Percentiles rank a stretch among this genome's conserved stretches.
Evolutionary conservation across 805 yeast genomes (phyloP).

Genomic region (Lipomyces orientalis): DNA sequence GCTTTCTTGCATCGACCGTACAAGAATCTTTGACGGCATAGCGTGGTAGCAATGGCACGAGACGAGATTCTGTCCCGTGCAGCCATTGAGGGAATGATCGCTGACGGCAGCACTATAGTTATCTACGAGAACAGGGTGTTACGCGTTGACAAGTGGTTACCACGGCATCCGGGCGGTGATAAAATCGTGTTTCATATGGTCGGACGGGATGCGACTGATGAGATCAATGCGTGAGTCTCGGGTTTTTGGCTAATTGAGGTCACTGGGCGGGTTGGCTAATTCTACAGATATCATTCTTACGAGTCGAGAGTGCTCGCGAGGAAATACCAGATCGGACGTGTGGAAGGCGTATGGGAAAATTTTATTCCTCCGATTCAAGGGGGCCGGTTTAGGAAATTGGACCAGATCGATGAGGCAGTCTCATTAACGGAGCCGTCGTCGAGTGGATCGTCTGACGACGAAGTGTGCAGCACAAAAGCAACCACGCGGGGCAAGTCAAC

Average conservation of each 20-base stretch:
- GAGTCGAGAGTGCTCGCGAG: slow-evolving; percentile 59
- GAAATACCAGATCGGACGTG: slow-evolving; percentile 68
- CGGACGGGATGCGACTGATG: slow-evolving; percentile 90
- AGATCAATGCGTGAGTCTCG: slow-evolving; percentile 64
- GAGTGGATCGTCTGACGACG: neutral
- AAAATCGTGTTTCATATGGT: slow-evolving; percentile 82
- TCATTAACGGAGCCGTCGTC: slow-evolving; percentile 15
- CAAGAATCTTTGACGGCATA: neutral
- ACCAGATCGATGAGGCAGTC: slow-evolving; percentile 17
- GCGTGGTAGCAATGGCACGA: neutral
- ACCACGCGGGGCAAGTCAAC: neutral
- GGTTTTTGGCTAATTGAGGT: neutral
- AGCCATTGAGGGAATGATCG: slow-evolving; percentile 64
- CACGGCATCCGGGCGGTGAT: slow-evolving; percentile 86
- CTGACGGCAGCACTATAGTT: slow-evolving; percentile 71
- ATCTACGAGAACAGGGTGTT: slow-evolving; percentile 67
- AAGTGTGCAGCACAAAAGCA: neutral
- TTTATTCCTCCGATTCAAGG: slow-evolving; percentile 90
- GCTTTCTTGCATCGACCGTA: too few relatives aligned
- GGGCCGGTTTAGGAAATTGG: slow-evolving; percentile 51
- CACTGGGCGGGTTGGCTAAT: neutral
- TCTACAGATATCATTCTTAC: slow-evolving; percentile 60
- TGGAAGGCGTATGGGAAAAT: slow-evolving; percentile 71
- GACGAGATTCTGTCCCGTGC: slow-evolving; percentile 46
- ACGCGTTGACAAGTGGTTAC: slow-evolving; percentile 72